These are phyloP conservation scores for Aspergillus quadrilineatus DNA, from an alignment of 2,329 filamentous ascomycete species.

Conservation along the genomic window DNA sequence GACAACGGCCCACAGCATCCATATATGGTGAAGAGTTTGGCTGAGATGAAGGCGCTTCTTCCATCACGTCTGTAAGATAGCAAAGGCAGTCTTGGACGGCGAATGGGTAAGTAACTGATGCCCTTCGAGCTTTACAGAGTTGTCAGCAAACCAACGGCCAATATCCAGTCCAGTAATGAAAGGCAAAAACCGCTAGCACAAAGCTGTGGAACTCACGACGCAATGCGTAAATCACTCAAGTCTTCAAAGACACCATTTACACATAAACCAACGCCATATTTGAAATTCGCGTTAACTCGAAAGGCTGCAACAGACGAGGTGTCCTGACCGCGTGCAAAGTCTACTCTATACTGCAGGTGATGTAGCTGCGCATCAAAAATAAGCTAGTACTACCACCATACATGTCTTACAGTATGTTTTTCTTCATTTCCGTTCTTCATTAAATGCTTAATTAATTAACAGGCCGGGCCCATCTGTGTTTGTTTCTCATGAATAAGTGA, in stretches of 20 bases:
- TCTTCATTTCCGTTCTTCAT: not conserved
- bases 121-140: not conserved
- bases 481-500: conserved; percentile 6
- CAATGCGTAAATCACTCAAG: conserved; percentile 6
- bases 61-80: not conserved
- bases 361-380: conserved; percentile 8
- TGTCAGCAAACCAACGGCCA: not conserved
- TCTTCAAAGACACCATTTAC: conserved; percentile 10
- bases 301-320: not conserved
- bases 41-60: not conserved
- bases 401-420: conserved; percentile 7
- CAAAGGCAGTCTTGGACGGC: not conserved
- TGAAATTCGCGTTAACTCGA: not conserved
- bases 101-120: not conserved
- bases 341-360: conserved; percentile 9
- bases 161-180: not conserved
- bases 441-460: not conserved
- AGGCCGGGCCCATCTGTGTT: no score
- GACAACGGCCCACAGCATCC: not conserved
- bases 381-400: not conserved
- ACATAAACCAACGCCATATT: not conserved
- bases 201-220: not conserved
- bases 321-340: conserved; percentile 2
- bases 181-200: not conserved
- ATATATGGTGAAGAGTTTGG: not conserved